These are phyloP conservation scores for Physaria fendleri DNA, from an alignment of 345 rosid genomes.

Conservation along the genomic window DNA sequence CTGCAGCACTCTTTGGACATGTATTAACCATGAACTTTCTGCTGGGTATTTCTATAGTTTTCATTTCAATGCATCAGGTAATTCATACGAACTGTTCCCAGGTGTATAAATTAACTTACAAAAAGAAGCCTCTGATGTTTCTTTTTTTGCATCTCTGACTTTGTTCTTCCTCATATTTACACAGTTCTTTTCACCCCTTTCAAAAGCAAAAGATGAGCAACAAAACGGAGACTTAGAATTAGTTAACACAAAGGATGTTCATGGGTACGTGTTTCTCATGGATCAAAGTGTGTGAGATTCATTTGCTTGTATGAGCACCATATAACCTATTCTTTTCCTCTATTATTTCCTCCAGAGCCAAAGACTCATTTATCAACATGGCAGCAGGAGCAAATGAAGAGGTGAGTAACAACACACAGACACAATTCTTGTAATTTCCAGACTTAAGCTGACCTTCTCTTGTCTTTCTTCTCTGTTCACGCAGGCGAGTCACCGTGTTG, in stretches of 20 bases:
- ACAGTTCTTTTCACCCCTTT: conserved; percentile 86
- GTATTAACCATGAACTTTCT: conserved; percentile 78
- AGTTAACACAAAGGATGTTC: conserved; percentile 41
- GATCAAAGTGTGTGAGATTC: neutral
- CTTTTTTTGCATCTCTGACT: neutral
- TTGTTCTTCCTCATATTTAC: neutral
- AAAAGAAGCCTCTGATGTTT: neutral
- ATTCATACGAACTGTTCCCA: neutral
- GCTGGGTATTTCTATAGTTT: conserved; percentile 88
- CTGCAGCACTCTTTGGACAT: conserved; percentile 91
- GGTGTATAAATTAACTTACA: neutral
- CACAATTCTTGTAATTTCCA: neutral
- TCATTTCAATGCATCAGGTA: conserved; percentile 99
- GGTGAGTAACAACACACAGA: conserved; percentile 34
- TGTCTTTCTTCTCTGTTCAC: neutral
- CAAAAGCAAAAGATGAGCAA: conserved; percentile 72
- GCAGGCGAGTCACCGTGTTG: conserved; percentile 32
- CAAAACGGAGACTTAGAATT: conserved; percentile 51
- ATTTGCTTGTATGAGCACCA: too few relatives aligned
- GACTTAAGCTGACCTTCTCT: neutral
- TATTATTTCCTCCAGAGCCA: conserved; percentile 44
- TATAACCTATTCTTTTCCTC: neutral
- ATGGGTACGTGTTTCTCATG: conserved; percentile 35
- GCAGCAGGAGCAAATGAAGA: conserved; percentile 90
- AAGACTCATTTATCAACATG: conserved; percentile 73